Evolutionary conservation across 2,329 filamentous ascomycete genomes (phyloP).

Genomic region (Colletotrichum destructivum): DNA sequence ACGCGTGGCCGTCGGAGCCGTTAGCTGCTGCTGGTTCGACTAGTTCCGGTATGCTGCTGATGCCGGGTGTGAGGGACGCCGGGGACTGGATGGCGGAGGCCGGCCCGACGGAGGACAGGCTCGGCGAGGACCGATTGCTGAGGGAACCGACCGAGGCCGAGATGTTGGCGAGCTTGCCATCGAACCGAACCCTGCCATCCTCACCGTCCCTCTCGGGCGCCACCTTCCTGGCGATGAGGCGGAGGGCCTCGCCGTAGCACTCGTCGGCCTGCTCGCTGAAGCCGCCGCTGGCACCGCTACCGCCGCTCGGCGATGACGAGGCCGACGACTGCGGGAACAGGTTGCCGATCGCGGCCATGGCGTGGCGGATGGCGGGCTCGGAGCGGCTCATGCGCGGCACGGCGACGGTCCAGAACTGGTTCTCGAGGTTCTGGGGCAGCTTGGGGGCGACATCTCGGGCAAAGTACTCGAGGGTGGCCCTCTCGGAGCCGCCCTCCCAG

Average conservation of each 20-base stretch:
- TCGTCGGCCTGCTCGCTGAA: constrained; percentile 8
- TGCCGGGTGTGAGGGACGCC: background rate
- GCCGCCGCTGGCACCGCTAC: constrained; percentile 39
- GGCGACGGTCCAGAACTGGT: constrained; percentile 60
- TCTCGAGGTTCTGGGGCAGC: constrained; percentile 58
- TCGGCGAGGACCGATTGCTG: constrained; percentile 26
- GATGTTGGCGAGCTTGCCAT: background rate
- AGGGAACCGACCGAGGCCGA: background rate
- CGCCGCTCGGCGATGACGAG: too few species aligned
- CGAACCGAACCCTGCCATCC: constrained; percentile 1
- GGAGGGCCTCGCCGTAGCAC: constrained; percentile 11
- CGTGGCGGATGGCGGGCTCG: constrained; percentile 64
- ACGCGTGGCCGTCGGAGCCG: background rate
- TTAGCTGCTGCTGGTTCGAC: background rate
- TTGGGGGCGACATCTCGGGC: constrained; percentile 54
- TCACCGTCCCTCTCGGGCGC: constrained; percentile 4
- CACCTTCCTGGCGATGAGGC: background rate
- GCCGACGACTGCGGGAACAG: constrained; percentile 54
- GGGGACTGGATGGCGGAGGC: constrained; percentile 18
- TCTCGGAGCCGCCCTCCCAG: constrained; percentile 37
- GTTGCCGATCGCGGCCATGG: constrained; percentile 64
- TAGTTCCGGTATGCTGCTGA: constrained; percentile 6
- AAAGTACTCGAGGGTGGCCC: constrained; percentile 52
- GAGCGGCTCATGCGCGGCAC: constrained; percentile 61
- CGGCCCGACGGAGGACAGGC: background rate